A percentile compares a stretch with the other conserved stretches of the same genome.
These are phyloP conservation scores for Pseudogymnoascus sp. DNA, from an alignment of 2,329 filamentous ascomycete species.

Conservation along the genomic window DNA sequence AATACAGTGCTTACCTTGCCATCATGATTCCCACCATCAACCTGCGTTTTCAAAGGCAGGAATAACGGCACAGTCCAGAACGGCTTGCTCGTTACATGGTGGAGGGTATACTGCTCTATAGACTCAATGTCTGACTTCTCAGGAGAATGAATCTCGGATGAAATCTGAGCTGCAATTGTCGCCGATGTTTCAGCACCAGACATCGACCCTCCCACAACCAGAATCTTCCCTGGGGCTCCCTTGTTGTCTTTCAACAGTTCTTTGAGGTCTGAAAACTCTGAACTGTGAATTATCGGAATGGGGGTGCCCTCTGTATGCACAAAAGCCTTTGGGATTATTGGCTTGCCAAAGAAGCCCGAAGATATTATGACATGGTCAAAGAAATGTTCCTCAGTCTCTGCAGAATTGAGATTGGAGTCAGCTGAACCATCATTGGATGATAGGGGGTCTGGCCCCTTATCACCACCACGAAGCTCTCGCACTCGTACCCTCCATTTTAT, in stretches of 20 bases:
- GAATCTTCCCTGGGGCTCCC: conserved; percentile 44
- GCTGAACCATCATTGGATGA: background rate
- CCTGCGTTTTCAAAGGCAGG: conserved; percentile 21
- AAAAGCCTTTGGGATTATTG: conserved; percentile 30
- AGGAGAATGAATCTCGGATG: conserved; percentile 50
- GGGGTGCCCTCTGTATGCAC: conserved; percentile 17
- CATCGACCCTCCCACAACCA: conserved; percentile 74
- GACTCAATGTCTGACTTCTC: conserved; percentile 34
- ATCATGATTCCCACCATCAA: conserved; percentile 19
- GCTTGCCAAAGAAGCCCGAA: conserved; percentile 67
- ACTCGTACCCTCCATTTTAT: conserved; percentile 5
- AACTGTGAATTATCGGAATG: conserved; percentile 58
- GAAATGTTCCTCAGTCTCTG: conserved; percentile 9
- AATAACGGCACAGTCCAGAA: conserved; percentile 62
- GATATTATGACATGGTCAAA: conserved; percentile 68
- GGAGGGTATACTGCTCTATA: conserved; percentile 45
- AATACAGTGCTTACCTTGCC: conserved; percentile 29
- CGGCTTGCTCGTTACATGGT: conserved; percentile 61
- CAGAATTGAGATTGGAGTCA: background rate
- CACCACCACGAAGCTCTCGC: background rate
- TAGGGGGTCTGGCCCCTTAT: background rate
- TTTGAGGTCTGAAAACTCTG: conserved; percentile 50
- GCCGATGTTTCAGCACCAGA: conserved; percentile 72
- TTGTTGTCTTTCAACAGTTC: conserved; percentile 34
- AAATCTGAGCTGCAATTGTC: conserved; percentile 63